Base-by-base conservation (phyloP, 176 grass and related monocot genomes). In the Oryza meridionalis region DNA sequence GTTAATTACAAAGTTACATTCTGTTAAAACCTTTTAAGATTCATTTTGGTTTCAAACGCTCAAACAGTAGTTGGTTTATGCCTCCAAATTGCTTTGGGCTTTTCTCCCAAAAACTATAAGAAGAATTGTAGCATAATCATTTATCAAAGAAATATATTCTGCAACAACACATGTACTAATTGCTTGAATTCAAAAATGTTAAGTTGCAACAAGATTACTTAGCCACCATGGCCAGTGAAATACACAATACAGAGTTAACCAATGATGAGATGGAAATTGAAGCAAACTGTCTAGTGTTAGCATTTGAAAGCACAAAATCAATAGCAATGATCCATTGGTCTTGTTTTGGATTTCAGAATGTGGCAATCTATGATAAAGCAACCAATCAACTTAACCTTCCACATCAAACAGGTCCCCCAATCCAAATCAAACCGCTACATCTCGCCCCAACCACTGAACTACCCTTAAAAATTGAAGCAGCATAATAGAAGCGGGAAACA, bases 91-190 rank as follows among this genome's bases (percentile, higher is more conserved):
- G 40, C 40, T 47, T 15, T 58, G 62, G 22, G 4, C 0, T 70
- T 82, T 87, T 82, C 72, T 64, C 19, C 73, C 1, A 43, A 11
- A 70, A 73, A 73, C 31, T 73, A 73, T 11, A 15, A 65, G 7
- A 73, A 80, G 31, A 21, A 29, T 4, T 40, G 7, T 46, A 38
- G 27, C 26, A 1, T 37, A 1, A 21, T 50, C 59, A 73, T 79
- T 79, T 22, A 66, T 66, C 22, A 37, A 65, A 33, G 42, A 37
- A 40, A 63, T 29, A 65, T 40, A 43, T 70, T 83, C n/a, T 43
- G 51, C 33, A 32, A 43, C 21, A 77, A 38, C 27, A 22, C 11
- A 11, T 7, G 5, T 38, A 38, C 61, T 63, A 46, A 32, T 82
- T 61, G 33, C 47, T 81, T 29, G 25, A 67, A 67, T 46, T 46